These are phyloP conservation scores for Phtheirospermum japonicum DNA, from an alignment of 257 asterid genomes.

Conservation along the genomic window DNA sequence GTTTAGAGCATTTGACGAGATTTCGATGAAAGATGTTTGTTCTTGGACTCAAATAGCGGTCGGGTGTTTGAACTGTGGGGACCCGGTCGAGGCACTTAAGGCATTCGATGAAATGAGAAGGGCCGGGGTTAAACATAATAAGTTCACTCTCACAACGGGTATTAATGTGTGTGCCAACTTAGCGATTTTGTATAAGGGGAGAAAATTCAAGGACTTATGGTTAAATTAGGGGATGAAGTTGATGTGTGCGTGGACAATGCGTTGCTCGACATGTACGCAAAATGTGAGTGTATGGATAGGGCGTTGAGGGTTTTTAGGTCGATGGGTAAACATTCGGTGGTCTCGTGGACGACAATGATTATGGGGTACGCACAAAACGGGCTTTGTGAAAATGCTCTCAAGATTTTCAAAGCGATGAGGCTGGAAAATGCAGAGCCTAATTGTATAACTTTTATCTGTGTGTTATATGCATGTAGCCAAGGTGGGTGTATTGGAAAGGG, in stretches of 20 bases:
- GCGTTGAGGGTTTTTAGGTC: too few species aligned
- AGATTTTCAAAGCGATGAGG: conserved; percentile 57
- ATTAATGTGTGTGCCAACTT: conserved; percentile 60
- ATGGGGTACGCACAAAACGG: conserved; percentile 80
- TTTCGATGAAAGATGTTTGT: too few species aligned
- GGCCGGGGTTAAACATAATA: conserved; percentile 55
- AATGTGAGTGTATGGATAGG: conserved; percentile 64
- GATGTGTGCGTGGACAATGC: conserved; percentile 75
- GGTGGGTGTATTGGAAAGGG: too few species aligned
- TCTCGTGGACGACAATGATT: conserved; percentile 81
- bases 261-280: conserved; percentile 66
- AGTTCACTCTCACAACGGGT: conserved; percentile 65
- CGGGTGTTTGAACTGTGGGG: conserved; percentile 57
- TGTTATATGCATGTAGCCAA: conserved; percentile 61
- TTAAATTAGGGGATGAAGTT: too few species aligned
- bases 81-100: conserved; percentile 50
- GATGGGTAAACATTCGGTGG: conserved; percentile 53
- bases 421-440: conserved; percentile 44
- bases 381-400: conserved; percentile 44
- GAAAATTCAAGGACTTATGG: conserved; percentile 51
- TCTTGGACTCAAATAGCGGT: too few species aligned
- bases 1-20: conserved; percentile 63
- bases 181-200: conserved; percentile 53
- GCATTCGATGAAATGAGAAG: conserved; percentile 55
- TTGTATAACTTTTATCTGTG: conserved; percentile 51